Base-by-base conservation (phyloP, 2,329 filamentous ascomycete species). In the Colletotrichum cordylinicola region DNA sequence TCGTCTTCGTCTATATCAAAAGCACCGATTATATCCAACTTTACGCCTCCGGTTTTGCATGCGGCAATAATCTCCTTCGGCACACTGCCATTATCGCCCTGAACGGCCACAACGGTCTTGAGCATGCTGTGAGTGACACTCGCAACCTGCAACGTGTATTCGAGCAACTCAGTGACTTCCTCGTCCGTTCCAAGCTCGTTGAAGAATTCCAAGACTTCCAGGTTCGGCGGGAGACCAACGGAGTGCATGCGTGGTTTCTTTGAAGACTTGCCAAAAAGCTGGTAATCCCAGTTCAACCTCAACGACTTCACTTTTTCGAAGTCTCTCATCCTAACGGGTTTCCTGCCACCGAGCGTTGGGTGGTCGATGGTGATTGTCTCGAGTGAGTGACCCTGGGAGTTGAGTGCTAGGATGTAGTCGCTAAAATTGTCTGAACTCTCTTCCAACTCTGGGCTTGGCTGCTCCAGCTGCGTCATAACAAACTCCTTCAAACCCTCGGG, bases 391-490 rank as follows among this genome's bases (percentile, higher is more conserved):
- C 81, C 78, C 18, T 85, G 84, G 2, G 86, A 85, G 18, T 79
- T 80, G 12, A 89, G 81, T 1, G 88, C 87, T 21, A 85, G 79
- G 58, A 89, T 84, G 80, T 89, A 89, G 78, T 89, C 86, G 35
- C 85, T 82, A 68, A 88, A 83, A 60, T 86, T 86, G 76, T 87
- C 86, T 8, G 87, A 87, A 77, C 84, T 87, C 79, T 89, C 87
- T 73, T 89, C 87, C 0, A 89, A 82, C 8, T 86, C 83, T 0
- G 87, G 86, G 1, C 37, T 72, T 0, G 86, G 86, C 9, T 85
- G 81, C 18, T 83, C 80, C 10, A 82, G 78, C 67, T 89, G 87
- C 1, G 85, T 88, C 82, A 89, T 86, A 76, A 88, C 85, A 67
- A 89, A 88, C 72, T 88, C 87, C 29, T 84, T 81, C 21, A 89